Base-by-base conservation (phyloP, 805 yeast genomes). In the Diddensiella transvaalensis region DNA sequence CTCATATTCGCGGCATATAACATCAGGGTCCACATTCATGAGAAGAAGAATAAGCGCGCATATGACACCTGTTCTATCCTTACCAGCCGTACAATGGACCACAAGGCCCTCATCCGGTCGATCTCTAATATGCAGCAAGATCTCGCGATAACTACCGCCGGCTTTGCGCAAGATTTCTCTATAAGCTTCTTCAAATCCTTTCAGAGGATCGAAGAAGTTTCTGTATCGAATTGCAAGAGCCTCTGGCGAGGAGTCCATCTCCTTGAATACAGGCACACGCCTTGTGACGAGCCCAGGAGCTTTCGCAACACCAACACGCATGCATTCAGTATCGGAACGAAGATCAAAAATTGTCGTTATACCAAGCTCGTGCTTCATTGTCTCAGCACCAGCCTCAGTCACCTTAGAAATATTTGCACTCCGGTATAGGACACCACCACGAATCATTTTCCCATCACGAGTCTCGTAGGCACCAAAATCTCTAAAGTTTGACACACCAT, bases 61-160 rank as follows among this genome's bases (percentile, higher is more conserved):
- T 54, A 85, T 61, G 11, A 86, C 72, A 0, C 95, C 96, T 0
- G 96, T 87, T 39, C 95, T 75, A 62, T 87, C 96, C 63, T 87
- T 87, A 2, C 96, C 96, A 1, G 91, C 91, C 3, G 90, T 79
- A 66, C 95, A 87, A 61, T 86, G 91, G 63, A 82, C 78, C 6
- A 83, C 65, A 49, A 87, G 67, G 2, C 78, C 75, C 18, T 67
- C 69, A n/a, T 67, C 63, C 2, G 79, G 75, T 36, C 70, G 62
- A 49, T 83, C 87, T 40, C 81, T 69, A 41, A 87, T 68, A 58
- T 71, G 78, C 41, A 67, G 63, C 57, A 86, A 77, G 26, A 87
- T 73, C 5, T 62, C 60, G 40, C 67, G 71, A 60, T 76, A 82
- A 2, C 52, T 24, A 3, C 78, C 69, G 0, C 65, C 62, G 0